Percentiles rank a stretch among this genome's conserved stretches.
Conservation (phyloP, 176 grass and related monocot species). For the Oryza meridionalis region DNA sequence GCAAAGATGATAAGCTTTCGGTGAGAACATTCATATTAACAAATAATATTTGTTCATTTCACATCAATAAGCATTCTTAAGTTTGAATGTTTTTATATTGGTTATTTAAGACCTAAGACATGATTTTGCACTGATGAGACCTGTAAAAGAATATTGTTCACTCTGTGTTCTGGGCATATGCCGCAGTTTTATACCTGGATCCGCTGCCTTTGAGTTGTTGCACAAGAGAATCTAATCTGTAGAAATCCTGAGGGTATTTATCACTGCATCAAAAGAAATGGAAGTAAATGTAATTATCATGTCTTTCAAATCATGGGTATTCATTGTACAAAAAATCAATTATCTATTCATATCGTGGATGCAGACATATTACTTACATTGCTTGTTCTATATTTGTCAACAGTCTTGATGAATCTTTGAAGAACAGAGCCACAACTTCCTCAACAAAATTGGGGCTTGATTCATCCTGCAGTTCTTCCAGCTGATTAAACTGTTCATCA, state of each 20-base stretch:
- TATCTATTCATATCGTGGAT: slow-evolving; percentile 4
- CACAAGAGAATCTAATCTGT: slow-evolving; percentile 53
- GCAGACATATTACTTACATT: slow-evolving; percentile 51
- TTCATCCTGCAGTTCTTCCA: slow-evolving; percentile 84
- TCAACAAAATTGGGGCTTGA: slow-evolving; percentile 82
- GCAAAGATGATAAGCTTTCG: background rate
- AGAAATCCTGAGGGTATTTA: slow-evolving; percentile 68
- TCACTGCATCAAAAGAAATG: slow-evolving; percentile 50
- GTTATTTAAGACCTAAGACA: background rate
- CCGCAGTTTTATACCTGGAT: slow-evolving; percentile 52
- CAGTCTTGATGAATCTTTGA: slow-evolving; percentile 74
- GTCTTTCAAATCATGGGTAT: slow-evolving; percentile 2
- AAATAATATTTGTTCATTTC: background rate
- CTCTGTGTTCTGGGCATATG: slow-evolving; percentile 35
- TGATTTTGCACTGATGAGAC: background rate
- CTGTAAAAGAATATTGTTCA: background rate
- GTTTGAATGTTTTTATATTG: background rate
- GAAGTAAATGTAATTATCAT: slow-evolving; percentile 34
- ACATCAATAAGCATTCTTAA: slow-evolving; percentile 30
- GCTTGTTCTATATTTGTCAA: slow-evolving; percentile 64
- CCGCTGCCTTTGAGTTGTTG: slow-evolving; percentile 72
- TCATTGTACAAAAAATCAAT: background rate
- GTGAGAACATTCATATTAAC: slow-evolving; percentile 21
- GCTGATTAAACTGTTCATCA: slow-evolving; percentile 74
- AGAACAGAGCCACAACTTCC: slow-evolving; percentile 74